These are phyloP conservation scores for Boletellus deceptivus DNA, from an alignment of 1,284 basidiomycete species.

Conservation along the genomic window DNA sequence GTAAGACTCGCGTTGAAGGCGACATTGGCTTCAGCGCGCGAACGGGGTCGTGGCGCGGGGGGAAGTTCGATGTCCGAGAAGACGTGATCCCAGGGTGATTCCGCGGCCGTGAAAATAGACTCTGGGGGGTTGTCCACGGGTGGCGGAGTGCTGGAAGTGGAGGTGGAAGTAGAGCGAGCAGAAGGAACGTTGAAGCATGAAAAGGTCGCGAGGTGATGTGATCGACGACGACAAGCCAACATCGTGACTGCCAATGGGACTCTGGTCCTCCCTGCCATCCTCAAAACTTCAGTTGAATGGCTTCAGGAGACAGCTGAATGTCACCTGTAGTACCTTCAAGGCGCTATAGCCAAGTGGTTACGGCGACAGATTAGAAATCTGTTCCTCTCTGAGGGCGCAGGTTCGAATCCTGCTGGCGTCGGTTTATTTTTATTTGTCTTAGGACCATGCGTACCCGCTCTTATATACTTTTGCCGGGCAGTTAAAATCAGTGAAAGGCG, in stretches of 20 bases:
- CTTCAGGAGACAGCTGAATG: no score
- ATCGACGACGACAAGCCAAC: conserved; percentile 17
- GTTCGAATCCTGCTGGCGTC: conserved; percentile 74
- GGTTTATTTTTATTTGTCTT: conserved; percentile 18
- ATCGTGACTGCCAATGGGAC: conserved; percentile 12
- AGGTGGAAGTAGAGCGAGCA: background rate
- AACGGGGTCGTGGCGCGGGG: conserved; percentile 14
- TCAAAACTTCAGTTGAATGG: no score
- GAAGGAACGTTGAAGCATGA: background rate
- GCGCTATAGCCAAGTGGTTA: conserved; percentile 58
- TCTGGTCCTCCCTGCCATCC: no score
- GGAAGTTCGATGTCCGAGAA: conserved; percentile 43
- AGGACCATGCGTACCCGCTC: no score
- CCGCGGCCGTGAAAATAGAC: conserved; percentile 38
- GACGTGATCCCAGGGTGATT: conserved; percentile 56
- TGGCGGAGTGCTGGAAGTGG: background rate
- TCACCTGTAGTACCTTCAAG: conserved; percentile 9
- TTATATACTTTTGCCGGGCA: no score
- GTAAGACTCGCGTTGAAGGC: no score
- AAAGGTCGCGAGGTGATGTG: conserved; percentile 3
- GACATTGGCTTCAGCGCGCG: background rate
- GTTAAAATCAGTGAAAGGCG: no score
- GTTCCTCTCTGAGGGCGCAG: conserved; percentile 67
- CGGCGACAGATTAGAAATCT: conserved; percentile 54
- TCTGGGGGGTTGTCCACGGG: conserved; percentile 11